A percentile compares a stretch with the other conserved stretches of the same genome.
Evolutionary conservation across 305 asterid genomes (phyloP).

Genomic region (Lippia alba): DNA sequence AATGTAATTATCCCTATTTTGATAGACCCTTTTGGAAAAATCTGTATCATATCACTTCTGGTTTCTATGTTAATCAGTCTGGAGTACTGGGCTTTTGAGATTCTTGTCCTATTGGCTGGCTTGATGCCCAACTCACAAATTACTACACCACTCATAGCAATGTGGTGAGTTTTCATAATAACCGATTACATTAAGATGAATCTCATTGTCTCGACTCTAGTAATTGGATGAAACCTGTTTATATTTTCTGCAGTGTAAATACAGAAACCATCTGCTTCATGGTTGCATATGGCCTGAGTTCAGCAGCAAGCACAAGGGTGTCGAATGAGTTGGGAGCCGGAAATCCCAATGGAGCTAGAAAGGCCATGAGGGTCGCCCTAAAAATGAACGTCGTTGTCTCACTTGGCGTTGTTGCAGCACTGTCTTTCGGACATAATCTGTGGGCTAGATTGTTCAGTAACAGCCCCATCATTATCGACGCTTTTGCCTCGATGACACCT

Average conservation of each 20-base stretch:
- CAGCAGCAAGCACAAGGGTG: conserved; percentile 81
- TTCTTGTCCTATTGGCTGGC: conserved; percentile 75
- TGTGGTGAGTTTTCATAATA: conserved; percentile 55
- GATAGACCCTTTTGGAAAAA: too few relatives aligned
- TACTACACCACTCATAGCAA: conserved; percentile 65
- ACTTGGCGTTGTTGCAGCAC: conserved; percentile 40
- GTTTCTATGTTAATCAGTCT: conserved; percentile 44
- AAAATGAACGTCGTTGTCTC: conserved; percentile 51
- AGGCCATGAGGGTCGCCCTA: conserved; percentile 59
- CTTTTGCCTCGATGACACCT: conserved; percentile 57
- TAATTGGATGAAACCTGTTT: too few relatives aligned
- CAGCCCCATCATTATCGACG: conserved; percentile 47
- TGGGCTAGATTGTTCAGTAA: conserved; percentile 64
- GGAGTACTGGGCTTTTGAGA: conserved; percentile 80
- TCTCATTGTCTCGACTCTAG: too few relatives aligned
- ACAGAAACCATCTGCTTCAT: conserved; percentile 60
- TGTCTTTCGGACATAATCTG: conserved; percentile 50
- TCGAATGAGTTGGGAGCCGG: conserved; percentile 73
- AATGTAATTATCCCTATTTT: too few relatives aligned
- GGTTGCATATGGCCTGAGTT: conserved; percentile 68
- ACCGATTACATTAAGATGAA: too few relatives aligned
- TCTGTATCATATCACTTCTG: background rate
- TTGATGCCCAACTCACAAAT: conserved; percentile 69
- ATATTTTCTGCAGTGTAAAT: conserved; percentile 50
- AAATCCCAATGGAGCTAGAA: conserved; percentile 50